phyloP scores from a whole-genome alignment of 179 eudicot species.

The Silene noctiflora region DNA sequence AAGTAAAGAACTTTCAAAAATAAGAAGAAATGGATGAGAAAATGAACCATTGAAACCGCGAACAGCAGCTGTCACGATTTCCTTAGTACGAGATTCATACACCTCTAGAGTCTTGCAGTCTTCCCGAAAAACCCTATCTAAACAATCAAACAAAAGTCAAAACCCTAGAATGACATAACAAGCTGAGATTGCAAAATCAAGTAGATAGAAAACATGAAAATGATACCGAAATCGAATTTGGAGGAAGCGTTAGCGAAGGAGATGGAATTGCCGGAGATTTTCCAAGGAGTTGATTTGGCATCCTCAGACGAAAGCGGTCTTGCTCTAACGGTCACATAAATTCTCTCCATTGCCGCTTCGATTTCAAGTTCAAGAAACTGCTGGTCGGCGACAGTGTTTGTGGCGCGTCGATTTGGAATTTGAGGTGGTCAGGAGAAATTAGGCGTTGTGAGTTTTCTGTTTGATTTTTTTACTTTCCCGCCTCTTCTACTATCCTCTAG shows the following conservation, averaged over 20 bases:
- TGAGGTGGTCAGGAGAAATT: background rate
- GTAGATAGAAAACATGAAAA: background rate
- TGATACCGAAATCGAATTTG: slow-evolving; percentile 80
- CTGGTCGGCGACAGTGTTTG: background rate
- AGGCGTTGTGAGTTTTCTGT: background rate
- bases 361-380: background rate
- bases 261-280: slow-evolving; percentile 69
- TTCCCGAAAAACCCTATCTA: slow-evolving; percentile 77
- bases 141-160: background rate
- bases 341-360: slow-evolving; percentile 61
- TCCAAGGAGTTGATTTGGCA: slow-evolving; percentile 76
- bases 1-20: background rate
- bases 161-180: slow-evolving; percentile 7
- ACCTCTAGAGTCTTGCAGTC: slow-evolving; percentile 68
- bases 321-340: slow-evolving; percentile 77
- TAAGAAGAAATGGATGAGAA: background rate
- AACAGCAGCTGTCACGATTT: slow-evolving; percentile 83
- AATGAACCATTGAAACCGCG: slow-evolving; percentile 76
- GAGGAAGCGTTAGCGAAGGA: slow-evolving; percentile 39
- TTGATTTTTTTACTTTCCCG: background rate
- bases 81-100: slow-evolving; percentile 63
- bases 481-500: background rate
- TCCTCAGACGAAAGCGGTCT: slow-evolving; percentile 79
- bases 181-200: background rate
- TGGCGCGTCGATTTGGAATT: background rate